A percentile compares a stretch with the other conserved stretches of the same genome.
phyloP scores from a whole-genome alignment of 2,329 filamentous ascomycete genomes.

The Alternaria arbusti region DNA sequence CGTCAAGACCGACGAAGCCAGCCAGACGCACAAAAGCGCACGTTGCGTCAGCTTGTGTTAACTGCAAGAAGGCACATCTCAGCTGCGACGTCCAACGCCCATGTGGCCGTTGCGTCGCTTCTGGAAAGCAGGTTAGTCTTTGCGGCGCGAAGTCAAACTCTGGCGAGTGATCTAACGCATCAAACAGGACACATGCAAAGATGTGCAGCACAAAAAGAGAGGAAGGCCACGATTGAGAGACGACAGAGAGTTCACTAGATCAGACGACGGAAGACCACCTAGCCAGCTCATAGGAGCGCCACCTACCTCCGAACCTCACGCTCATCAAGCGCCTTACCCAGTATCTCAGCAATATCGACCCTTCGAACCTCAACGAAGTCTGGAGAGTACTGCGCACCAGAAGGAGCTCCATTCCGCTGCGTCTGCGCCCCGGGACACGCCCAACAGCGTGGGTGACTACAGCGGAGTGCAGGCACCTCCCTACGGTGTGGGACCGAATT shows the following conservation, averaged over 20 bases:
- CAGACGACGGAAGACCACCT: conserved; percentile 37
- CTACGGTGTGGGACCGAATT: conserved; percentile 32
- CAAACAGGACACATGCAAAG: conserved; percentile 74
- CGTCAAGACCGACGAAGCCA: conserved; percentile 40
- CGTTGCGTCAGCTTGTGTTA: conserved; percentile 83
- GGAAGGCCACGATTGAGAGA: conserved; percentile 79
- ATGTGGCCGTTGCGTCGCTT: conserved; percentile 77
- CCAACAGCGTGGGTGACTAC: conserved; percentile 25
- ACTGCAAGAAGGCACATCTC: conserved; percentile 84
- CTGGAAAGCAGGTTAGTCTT: conserved; percentile 69
- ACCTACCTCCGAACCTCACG: conserved; percentile 26
- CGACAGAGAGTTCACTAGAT: conserved; percentile 45
- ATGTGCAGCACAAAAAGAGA: conserved; percentile 86
- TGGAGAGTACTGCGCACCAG: conserved; percentile 25
- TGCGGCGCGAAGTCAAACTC: background rate
- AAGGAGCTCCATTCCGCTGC: conserved; percentile 20
- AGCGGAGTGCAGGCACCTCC: conserved; percentile 20
- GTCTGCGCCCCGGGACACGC: conserved; percentile 21
- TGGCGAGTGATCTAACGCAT: conserved; percentile 4
- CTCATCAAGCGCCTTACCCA: conserved; percentile 30
- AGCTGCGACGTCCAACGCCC: conserved; percentile 72
- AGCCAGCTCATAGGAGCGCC: conserved; percentile 34
- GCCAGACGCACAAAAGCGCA: conserved; percentile 71
- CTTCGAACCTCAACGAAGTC: conserved; percentile 30
- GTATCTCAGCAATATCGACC: conserved; percentile 28